These are phyloP conservation scores for Sphagnum fallax DNA, from an alignment of 228 moss, liverwort and hornwort species.

Conservation along the genomic window DNA sequence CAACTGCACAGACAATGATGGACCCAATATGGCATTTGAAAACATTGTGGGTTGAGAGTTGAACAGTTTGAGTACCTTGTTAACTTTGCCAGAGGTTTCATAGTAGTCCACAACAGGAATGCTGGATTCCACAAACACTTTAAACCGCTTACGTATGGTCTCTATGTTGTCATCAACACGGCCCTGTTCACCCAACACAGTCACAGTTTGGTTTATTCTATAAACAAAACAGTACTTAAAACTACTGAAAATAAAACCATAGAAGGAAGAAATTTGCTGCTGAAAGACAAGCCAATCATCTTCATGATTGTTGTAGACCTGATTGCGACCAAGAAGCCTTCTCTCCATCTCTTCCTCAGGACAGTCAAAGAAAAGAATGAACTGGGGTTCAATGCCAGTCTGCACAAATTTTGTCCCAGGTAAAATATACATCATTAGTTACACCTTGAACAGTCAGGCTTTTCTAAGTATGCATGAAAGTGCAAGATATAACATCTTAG, in stretches of 20 bases:
- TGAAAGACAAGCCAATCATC: not conserved
- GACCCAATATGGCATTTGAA: not conserved
- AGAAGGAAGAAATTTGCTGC: not conserved
- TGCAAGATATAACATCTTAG: too few species aligned
- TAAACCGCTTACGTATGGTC: constrained; percentile 83
- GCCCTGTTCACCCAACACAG: constrained; percentile 35
- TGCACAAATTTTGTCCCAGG: constrained; percentile 14
- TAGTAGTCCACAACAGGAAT: constrained; percentile 86
- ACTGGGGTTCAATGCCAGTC: constrained; percentile 79
- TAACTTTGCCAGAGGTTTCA: constrained; percentile 63
- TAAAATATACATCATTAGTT: too few species aligned
- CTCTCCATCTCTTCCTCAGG: constrained; percentile 82
- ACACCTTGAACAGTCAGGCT: too few species aligned
- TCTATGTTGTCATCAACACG: constrained; percentile 95
- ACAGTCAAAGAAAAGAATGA: constrained; percentile 87
- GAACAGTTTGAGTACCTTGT: constrained; percentile 43
- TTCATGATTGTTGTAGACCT: constrained; percentile 28
- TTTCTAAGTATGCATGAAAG: too few species aligned
- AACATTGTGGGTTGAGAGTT: not conserved
- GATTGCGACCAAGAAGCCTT: constrained; percentile 86
- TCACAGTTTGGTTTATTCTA: not conserved
- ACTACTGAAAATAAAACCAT: not conserved
- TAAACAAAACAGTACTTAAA: not conserved
- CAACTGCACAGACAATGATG: not conserved
- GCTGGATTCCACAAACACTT: constrained; percentile 87